Base-by-base conservation (phyloP, 306 rosid species). In the Malus sieversii region DNA sequence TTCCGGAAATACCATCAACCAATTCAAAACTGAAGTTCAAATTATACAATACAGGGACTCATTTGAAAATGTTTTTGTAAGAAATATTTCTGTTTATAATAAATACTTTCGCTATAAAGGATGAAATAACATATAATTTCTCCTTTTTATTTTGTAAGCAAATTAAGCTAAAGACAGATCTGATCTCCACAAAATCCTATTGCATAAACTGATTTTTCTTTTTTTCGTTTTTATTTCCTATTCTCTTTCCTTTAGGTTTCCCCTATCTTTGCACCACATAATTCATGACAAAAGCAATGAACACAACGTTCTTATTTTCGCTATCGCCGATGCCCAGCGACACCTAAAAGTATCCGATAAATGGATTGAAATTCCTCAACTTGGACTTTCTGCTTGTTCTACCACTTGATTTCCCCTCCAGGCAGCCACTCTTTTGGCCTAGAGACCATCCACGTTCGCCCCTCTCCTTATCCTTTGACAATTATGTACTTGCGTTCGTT, bases 381-480 rank as follows among this genome's bases (percentile, higher is more conserved):
- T 19, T 12, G 20, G 14, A 46, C 44, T 12, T 58, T 58, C 35
- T 72, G 45, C 23, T 45, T 57, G 32, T 10, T 22, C 65, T 60
- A 10, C 65, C 44, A 52, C 30, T 46, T 52, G 23, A 70, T 15
- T 58, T 38, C 12, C 53, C 35, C 22, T 25, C 48, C 66, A 4
- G 22, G 51, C 78, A 65, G 44, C 75, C 75, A 9, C 77, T 68
- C 46, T 27, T 71, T 32, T 22, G 83, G 78, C 80, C 16, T 62
- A 35, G 40, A 66, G 65, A 70, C 74, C 52, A 30, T 71, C 25
- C 60, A 45, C 60, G 35, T 44, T 30, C 42, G 15, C 74, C 77
- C 42, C 1, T 84, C 78, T 58, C 59, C 64, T 68, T 20, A 55
- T 65, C 61, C 40, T 74, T 75, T 71, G 51, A 3, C 78, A 63